Evolutionary conservation across 208 protist genomes (phyloP), one percentile per base, ranked within the genome.

Genomic region (Leishmania guyanensis): DNA sequence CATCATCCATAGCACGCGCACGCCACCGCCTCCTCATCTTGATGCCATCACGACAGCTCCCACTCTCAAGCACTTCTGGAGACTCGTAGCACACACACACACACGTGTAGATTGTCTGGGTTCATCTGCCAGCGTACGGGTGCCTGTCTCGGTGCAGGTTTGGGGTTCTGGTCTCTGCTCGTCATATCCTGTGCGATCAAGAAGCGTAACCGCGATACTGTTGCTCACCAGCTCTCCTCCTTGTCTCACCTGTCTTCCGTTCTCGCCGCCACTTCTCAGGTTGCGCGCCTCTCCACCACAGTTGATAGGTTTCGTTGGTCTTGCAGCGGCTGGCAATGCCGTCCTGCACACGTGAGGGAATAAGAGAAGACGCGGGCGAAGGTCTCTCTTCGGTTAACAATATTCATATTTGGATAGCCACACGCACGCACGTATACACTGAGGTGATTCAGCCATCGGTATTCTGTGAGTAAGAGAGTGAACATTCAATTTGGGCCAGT

Each of bases 331-430:
- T 29, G 1, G 14, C 58, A n/a, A 26, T 17, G 29, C 58, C 29
- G 58, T 64, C 58, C 26, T 29, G 58, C 58, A 64, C 58, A 29
- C 58, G 58, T 33, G 58, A 64, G 5, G 29, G n/a, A 75, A 54
- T 46, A 70, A 43, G 76, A 72, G 58, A 66, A 60, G 74, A 43
- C 72, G 84, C 29, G 14, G 43, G 50, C 9, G 73, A 65, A n/a
- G 58, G 16, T 62, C 69, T 56, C 29, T 8, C 22, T 73, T n/a
- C 17, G 73, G 53, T 33, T 75, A n/a, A 68, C 39, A 65, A 36
- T 20, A 56, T 16, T 17, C n/a, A 54, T 22, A 68, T 12, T 10
- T 68, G 3, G 29, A 68, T 68, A 68, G 33, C 14, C 2, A 43
- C 62, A 66, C 0, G 10, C n/a, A 66, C n/a, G 0, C 29, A 43